Evolutionary conservation across 139 green algal genomes (phyloP).

Genomic region (Volvox reticuliferus): DNA sequence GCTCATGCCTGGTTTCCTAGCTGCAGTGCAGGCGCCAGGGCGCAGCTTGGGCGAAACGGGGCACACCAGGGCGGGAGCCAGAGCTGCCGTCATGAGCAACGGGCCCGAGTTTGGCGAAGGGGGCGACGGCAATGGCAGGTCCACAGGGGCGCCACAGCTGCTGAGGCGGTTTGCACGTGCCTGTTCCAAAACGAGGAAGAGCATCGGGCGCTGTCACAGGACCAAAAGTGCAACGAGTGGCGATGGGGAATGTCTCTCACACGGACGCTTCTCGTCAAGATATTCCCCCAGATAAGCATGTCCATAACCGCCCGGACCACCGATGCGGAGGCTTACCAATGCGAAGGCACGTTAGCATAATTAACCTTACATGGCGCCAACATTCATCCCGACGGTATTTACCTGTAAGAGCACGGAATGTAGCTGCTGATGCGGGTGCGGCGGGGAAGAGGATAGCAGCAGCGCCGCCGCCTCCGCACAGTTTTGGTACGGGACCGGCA

Average conservation of each 20-base stretch:
- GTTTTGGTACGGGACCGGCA: not conserved
- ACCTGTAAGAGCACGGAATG: conserved; percentile 1
- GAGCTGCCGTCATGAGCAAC: not conserved
- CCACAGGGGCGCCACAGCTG: not conserved
- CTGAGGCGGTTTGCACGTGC: not conserved
- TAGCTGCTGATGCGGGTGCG: not conserved
- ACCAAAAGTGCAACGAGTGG: no score
- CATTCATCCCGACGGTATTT: not conserved
- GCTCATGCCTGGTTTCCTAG: no score
- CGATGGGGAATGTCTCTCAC: no score
- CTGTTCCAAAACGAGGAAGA: not conserved
- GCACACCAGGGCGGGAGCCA: not conserved
- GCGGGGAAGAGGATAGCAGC: not conserved
- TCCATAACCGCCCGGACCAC: no score
- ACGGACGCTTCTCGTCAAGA: no score
- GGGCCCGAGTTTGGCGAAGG: not conserved
- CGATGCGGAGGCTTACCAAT: no score
- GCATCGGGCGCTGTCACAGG: no score
- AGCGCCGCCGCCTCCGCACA: not conserved
- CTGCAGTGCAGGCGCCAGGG: not conserved
- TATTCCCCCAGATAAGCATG: no score
- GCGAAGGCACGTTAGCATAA: no score
- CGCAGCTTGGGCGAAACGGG: not conserved
- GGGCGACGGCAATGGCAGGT: not conserved
- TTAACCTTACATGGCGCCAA: no score